A percentile compares a stretch with the other conserved stretches of the same genome.
These are phyloP conservation scores for Fusarium continuum DNA, from an alignment of 2,329 filamentous ascomycete species.

Conservation along the genomic window DNA sequence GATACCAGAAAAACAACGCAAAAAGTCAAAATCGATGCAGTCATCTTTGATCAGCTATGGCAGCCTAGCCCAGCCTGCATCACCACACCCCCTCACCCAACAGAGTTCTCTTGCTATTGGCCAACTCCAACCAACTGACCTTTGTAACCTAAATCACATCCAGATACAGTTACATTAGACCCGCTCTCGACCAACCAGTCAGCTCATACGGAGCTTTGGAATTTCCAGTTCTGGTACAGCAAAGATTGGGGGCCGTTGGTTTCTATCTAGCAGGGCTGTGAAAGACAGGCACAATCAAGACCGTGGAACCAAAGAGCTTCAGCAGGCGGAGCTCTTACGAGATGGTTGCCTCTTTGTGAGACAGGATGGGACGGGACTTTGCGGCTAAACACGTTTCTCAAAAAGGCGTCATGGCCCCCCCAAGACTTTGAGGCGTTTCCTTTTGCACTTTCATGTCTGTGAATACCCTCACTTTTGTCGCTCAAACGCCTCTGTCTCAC, in stretches of 20 bases:
- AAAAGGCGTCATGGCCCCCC: slow-evolving; percentile 30
- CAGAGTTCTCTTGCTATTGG: slow-evolving; percentile 23
- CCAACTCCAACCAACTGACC: slow-evolving; percentile 21
- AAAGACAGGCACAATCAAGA: not conserved
- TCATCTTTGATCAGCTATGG: slow-evolving; percentile 31
- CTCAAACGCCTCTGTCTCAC: not conserved
- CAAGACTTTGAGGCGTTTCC: not conserved
- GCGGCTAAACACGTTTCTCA: slow-evolving; percentile 6
- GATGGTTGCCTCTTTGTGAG: slow-evolving; percentile 33
- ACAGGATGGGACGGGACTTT: slow-evolving; percentile 24
- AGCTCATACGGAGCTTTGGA: slow-evolving; percentile 8
- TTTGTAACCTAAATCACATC: slow-evolving; percentile 5
- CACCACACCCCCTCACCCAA: slow-evolving; percentile 26
- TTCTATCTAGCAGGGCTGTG: not conserved
- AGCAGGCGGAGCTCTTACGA: slow-evolving; percentile 33
- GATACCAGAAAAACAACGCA: slow-evolving; percentile 9
- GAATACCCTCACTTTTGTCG: slow-evolving; percentile 28
- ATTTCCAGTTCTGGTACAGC: slow-evolving; percentile 19
- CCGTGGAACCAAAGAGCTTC: slow-evolving; percentile 20
- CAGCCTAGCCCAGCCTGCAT: slow-evolving; percentile 38
- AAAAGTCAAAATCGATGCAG: slow-evolving; percentile 24
- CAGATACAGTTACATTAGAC: slow-evolving; percentile 26
- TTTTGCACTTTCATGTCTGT: slow-evolving; percentile 27
- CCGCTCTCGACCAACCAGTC: not conserved
- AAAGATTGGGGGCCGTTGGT: slow-evolving; percentile 9